Evolutionary conservation across 1,284 basidiomycete species (phyloP).

Genomic region (Mycena sp.): DNA sequence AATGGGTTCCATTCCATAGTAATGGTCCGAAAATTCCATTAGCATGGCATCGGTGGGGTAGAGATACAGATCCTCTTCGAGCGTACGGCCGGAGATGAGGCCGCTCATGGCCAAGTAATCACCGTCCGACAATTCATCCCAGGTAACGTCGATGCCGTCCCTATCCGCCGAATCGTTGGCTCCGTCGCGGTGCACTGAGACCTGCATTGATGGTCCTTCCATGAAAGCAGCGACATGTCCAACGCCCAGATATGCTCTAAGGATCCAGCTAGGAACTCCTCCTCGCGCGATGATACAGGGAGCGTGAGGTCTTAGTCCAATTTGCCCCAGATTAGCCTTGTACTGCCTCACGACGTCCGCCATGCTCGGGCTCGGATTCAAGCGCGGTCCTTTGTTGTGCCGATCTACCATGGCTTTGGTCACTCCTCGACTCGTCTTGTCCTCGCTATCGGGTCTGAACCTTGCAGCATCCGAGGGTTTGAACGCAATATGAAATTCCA

Average conservation of each 20-base stretch:
- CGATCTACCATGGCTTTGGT: neutral
- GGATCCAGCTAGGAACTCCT: neutral
- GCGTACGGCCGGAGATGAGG: too few relatives aligned
- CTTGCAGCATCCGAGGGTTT: neutral
- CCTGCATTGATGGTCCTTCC: neutral
- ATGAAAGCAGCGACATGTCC: neutral
- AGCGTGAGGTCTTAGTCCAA: neutral
- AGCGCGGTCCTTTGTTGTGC: neutral
- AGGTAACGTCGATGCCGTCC: neutral
- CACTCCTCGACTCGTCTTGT: neutral
- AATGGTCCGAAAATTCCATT: neutral
- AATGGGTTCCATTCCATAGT: neutral
- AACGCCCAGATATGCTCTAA: neutral
- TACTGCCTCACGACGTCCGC: neutral
- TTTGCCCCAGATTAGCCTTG: neutral
- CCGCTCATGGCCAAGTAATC: too few relatives aligned
- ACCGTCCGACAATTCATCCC: neutral
- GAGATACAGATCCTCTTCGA: neutral
- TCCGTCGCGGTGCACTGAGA: neutral
- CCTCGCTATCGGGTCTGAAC: neutral
- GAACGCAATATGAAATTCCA: neutral
- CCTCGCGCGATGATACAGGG: neutral
- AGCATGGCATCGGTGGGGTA: neutral
- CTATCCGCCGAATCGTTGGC: neutral
- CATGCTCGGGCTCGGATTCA: neutral